phyloP scores from a whole-genome alignment of 2,329 filamentous ascomycete species.

The Dendrostoma leiphaemia region DNA sequence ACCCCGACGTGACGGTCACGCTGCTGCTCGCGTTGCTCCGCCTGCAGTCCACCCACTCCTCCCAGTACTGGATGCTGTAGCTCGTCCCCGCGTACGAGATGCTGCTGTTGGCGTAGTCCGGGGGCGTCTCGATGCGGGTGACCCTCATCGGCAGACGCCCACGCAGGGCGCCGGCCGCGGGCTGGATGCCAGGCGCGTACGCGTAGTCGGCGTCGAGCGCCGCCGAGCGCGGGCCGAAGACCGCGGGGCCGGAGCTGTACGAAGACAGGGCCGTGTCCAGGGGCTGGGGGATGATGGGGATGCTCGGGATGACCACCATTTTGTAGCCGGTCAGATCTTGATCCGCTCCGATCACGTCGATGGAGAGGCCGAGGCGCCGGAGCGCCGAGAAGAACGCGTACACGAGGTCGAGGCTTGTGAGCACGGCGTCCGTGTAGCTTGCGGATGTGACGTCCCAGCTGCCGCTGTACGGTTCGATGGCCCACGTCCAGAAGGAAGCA shows the following conservation, averaged over 20 bases:
- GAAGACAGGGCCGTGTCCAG: conserved; percentile 17
- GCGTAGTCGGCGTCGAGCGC: conserved; percentile 21
- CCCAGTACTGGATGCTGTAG: conserved; percentile 21
- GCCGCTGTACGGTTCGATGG: conserved; percentile 24
- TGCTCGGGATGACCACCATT: conserved; percentile 23
- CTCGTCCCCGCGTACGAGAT: conserved; percentile 19
- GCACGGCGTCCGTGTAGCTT: conserved; percentile 16
- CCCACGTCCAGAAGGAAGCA: conserved; percentile 21
- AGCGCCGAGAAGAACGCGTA: conserved; percentile 23
- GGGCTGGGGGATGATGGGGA: conserved; percentile 21
- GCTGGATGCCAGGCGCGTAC: conserved; percentile 21
- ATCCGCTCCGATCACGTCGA: conserved; percentile 22
- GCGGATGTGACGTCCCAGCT: conserved; percentile 21
- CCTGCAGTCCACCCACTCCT: conserved; percentile 22
- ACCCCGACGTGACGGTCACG: conserved; percentile 20
- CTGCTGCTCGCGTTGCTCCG: conserved; percentile 19
- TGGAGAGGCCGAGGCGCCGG: conserved; percentile 23
- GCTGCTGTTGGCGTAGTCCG: conserved; percentile 20
- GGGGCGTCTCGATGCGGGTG: conserved; percentile 24
- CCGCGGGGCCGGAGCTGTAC: conserved; percentile 18
- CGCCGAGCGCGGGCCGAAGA: conserved; percentile 23
- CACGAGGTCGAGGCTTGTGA: conserved; percentile 20
- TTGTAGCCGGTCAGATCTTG: conserved; percentile 22
- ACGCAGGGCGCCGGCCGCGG: conserved; percentile 18
- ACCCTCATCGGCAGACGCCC: conserved; percentile 23